Conservation (phyloP, 1,284 basidiomycete genomes). For the Takashimella tepidaria region DNA sequence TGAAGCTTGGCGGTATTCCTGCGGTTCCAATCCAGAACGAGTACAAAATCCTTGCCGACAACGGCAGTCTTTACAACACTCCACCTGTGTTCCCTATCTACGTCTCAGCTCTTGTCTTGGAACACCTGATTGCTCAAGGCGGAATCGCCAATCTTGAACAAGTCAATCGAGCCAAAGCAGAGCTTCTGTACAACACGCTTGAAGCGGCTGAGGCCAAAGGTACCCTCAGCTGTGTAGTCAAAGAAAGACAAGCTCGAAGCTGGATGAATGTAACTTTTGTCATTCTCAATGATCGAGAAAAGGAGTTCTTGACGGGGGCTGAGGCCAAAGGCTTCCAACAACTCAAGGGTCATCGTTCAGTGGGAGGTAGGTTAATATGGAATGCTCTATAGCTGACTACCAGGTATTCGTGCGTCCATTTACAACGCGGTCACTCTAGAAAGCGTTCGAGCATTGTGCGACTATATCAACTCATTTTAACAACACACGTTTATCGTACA, state of each 20-base stretch:
- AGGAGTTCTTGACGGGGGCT: conserved; percentile 71
- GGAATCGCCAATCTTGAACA: conserved; percentile 66
- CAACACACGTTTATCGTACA: too few species aligned
- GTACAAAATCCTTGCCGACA: conserved; percentile 79
- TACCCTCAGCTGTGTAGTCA: conserved; percentile 63
- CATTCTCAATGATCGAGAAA: conserved; percentile 62
- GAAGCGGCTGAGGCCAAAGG: conserved; percentile 66
- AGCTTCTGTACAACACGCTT: conserved; percentile 67
- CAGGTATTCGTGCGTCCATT: conserved; percentile 80
- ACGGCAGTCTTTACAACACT: conserved; percentile 86
- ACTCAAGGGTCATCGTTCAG: conserved; percentile 76
- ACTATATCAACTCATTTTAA: conserved; percentile 51
- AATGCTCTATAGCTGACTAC: conserved; percentile 5
- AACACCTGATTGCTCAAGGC: conserved; percentile 61
- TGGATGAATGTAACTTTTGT: conserved; percentile 93
- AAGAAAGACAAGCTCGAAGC: conserved; percentile 63
- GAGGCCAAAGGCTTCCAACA: conserved; percentile 72
- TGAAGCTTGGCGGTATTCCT: conserved; percentile 65
- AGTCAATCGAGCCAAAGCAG: conserved; percentile 66
- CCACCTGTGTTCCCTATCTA: conserved; percentile 92
- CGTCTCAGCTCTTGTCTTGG: conserved; percentile 79
- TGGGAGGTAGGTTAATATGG: conserved; percentile 53
- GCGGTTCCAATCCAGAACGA: conserved; percentile 58
- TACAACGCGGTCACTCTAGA: conserved; percentile 93
- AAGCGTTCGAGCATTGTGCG: conserved; percentile 53